Conservation (phyloP, 1,284 basidiomycete species). For the Leccinum griseonigrum region DNA sequence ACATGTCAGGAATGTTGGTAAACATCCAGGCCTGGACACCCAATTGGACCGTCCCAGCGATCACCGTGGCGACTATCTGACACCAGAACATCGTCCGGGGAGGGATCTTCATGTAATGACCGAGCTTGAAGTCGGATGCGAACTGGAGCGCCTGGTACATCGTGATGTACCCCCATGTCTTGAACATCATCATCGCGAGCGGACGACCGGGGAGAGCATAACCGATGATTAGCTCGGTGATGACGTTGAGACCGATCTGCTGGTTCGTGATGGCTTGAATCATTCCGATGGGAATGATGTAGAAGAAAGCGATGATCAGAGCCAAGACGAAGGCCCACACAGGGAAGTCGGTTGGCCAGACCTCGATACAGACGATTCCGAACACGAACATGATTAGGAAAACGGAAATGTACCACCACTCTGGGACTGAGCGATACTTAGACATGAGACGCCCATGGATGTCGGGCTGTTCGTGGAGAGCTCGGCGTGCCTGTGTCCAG, state of each 20-base stretch:
- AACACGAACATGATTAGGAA: slow-evolving; percentile 53
- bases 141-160: slow-evolving; percentile 42
- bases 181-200: slow-evolving; percentile 47
- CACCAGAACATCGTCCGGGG: slow-evolving; percentile 44
- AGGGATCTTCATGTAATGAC: slow-evolving; percentile 52
- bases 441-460: slow-evolving; percentile 74
- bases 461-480: slow-evolving; percentile 65
- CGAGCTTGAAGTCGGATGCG: slow-evolving; percentile 45
- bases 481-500: slow-evolving; percentile 49
- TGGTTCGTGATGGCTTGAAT: slow-evolving; percentile 39
- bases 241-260: slow-evolving; percentile 47
- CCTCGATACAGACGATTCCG: slow-evolving; percentile 54
- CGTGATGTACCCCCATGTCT: slow-evolving; percentile 39
- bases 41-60: slow-evolving; percentile 42
- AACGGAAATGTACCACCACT: slow-evolving; percentile 66
- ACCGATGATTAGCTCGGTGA: slow-evolving; percentile 48
- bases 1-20: slow-evolving; percentile 31
- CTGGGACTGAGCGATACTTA: slow-evolving; percentile 66
- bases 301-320: slow-evolving; percentile 44
- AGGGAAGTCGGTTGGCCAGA: slow-evolving; percentile 58
- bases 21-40: slow-evolving; percentile 44
- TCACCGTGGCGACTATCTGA: slow-evolving; percentile 43
- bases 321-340: slow-evolving; percentile 52
- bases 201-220: slow-evolving; percentile 43
- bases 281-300: slow-evolving; percentile 53